These are phyloP conservation scores for Coccomyxa sp. DNA, from an alignment of 139 green algal genomes.

Conservation along the genomic window DNA sequence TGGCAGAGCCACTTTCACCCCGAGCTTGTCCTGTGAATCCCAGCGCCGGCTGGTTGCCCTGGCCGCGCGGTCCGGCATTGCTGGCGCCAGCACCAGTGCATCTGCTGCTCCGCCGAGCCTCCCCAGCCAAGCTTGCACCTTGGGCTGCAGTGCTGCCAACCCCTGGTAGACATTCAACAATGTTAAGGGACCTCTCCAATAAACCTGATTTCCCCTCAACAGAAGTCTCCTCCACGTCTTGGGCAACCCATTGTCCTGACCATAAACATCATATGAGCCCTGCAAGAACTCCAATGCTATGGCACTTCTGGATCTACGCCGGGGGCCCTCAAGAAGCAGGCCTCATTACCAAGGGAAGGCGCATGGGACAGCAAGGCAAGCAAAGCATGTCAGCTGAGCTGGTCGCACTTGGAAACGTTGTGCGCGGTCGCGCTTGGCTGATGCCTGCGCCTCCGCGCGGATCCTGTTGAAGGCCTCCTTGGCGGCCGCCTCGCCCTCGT, in stretches of 20 bases:
- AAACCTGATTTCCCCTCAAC: not conserved
- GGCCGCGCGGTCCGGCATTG: not conserved
- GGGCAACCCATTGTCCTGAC: too few relatives aligned
- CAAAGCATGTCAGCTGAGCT: not conserved
- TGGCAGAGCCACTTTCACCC: not conserved
- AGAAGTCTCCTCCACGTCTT: too few relatives aligned
- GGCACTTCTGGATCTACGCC: too few relatives aligned
- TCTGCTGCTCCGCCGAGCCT: constrained; percentile 8
- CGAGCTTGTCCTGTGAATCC: constrained; percentile 10
- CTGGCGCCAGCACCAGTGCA: not conserved
- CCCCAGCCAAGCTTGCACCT: constrained; percentile 16
- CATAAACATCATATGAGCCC: too few relatives aligned
- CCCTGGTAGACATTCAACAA: constrained; percentile 1
- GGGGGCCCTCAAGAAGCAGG: too few relatives aligned
- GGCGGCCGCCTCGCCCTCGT: not conserved
- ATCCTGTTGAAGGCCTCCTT: not conserved
- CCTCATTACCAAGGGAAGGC: too few relatives aligned
- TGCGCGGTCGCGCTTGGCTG: not conserved
- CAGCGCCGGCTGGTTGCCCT: not conserved
- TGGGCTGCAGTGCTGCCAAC: constrained; percentile 14
- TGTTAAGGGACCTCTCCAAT: not conserved
- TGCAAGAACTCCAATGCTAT: too few relatives aligned
- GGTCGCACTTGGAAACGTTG: not conserved
- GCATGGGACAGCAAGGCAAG: not conserved
- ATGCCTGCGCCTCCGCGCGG: not conserved